Evolutionary conservation across 257 asterid species (phyloP).

Genomic region (Pogostemon cablin): DNA sequence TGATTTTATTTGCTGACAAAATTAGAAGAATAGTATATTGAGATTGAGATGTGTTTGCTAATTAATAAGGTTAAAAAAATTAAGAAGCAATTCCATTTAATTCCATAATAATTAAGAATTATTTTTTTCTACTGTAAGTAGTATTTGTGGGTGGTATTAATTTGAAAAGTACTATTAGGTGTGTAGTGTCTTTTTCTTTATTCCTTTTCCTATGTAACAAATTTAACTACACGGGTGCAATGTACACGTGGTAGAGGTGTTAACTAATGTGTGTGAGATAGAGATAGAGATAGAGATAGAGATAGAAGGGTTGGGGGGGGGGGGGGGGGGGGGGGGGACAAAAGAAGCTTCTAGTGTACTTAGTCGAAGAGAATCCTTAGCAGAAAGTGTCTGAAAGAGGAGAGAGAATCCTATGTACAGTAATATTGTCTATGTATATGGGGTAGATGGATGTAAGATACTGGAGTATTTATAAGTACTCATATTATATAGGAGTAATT

Average conservation of each 20-base stretch:
- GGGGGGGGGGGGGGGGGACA: constrained; percentile 31
- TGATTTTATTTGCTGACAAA: too few species aligned
- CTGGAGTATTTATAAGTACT: too few species aligned
- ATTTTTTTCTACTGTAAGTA: too few species aligned
- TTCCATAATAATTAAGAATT: too few species aligned
- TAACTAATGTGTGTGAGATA: not conserved
- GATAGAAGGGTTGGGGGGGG: not conserved
- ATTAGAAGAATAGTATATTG: too few species aligned
- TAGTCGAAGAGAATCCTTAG: constrained; percentile 25
- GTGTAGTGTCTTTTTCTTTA: not conserved
- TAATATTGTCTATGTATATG: not conserved
- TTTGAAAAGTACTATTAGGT: not conserved
- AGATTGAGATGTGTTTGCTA: too few species aligned
- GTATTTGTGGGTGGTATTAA: too few species aligned
- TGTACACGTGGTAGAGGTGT: too few species aligned
- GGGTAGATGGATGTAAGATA: not conserved
- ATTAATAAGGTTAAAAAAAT: too few species aligned
- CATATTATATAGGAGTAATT: too few species aligned
- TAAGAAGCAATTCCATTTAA: too few species aligned
- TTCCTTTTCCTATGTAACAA: not conserved
- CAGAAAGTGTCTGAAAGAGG: constrained; percentile 26
- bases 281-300: not conserved
- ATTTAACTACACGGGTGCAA: not conserved
- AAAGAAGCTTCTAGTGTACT: constrained; percentile 47
- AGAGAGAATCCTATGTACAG: constrained; percentile 42